Evolutionary conservation across 139 green algal species (phyloP).

Genomic region (Pedinophyceae sp.): DNA sequence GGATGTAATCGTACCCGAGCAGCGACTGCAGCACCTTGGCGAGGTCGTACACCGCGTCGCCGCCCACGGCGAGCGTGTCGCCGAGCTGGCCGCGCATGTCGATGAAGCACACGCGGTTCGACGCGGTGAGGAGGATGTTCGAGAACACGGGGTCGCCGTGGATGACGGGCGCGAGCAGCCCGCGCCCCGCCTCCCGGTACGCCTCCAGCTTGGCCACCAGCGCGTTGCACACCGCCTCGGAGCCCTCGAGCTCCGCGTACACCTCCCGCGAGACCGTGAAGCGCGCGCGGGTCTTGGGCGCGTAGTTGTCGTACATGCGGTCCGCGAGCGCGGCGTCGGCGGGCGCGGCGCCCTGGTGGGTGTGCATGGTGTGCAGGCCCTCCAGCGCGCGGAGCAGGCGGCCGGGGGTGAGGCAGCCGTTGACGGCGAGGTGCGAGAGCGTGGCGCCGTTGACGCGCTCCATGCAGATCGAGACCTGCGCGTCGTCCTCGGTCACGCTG

Average conservation of each 20-base stretch:
- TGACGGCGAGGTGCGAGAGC: not conserved
- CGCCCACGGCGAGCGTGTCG: not conserved
- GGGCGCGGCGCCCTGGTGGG: too few relatives aligned
- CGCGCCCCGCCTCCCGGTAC: not conserved
- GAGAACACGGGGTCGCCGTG: not conserved
- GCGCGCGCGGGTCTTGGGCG: not conserved
- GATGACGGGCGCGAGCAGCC: not conserved
- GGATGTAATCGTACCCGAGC: not conserved
- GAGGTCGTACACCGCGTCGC: not conserved
- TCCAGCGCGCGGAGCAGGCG: too few relatives aligned
- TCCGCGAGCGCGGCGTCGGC: too few relatives aligned
- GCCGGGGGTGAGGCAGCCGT: not conserved
- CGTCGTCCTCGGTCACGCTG: too few relatives aligned
- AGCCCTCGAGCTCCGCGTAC: too few relatives aligned
- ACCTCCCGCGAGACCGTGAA: too few relatives aligned
- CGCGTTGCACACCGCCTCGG: not conserved
- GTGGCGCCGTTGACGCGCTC: not conserved
- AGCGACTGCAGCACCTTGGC: not conserved
- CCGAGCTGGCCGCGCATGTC: not conserved
- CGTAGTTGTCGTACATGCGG: not conserved
- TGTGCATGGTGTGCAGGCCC: not conserved
- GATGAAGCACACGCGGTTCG: not conserved
- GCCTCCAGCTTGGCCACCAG: not conserved
- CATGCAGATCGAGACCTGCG: too few relatives aligned
- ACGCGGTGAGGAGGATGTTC: not conserved